Base-by-base conservation (phyloP, 192 early-diverging fungal genomes). In the Paraglomus brasilianum region DNA sequence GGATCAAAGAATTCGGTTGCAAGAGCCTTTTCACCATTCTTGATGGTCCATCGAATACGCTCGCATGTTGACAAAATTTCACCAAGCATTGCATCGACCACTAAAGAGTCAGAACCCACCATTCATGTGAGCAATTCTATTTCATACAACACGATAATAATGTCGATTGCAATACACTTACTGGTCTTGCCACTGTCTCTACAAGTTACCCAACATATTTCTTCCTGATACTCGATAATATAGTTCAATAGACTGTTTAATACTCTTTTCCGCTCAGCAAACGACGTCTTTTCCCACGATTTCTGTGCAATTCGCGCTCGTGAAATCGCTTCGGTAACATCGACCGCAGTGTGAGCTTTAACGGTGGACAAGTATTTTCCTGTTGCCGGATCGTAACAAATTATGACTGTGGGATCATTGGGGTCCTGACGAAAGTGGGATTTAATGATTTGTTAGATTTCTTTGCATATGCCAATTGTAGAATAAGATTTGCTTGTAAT, bases 311-410 rank as follows among this genome's bases (percentile, higher is more conserved):
- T 66, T 11, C 81, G 78, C 1, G 90, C 88, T 36, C 78, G 79
- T 14, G 61, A 55, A 17, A 91, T 74, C 56, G 83, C 82, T 24
- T 73, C 82, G 46, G 78, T 47, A 42, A 95, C 81, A 69, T 93
- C 79, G 11, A 76, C 77, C 0, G 77, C 70, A 6, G 87, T 81
- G 17, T 84, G 83, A 22, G 81, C 78, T 45, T 72, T 81, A 43
- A 90, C 86, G 8, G 75, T 81, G 24, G 81, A 86, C 24, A 95
- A 82, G 17, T 81, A 84, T 48, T 87, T 81, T 15, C 91, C 93
- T 17, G 93, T 94, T 36, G 93, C 84, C 8, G 93, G 93, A 43
- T 95, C 93, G 69, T 87, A 95, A 73, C 91, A 93, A 22, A 85
- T 80, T 72, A 95, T 93, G 24, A 77, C 77, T 9, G 71, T 71